These are phyloP conservation scores for Yamadazyma tumulicola DNA, from an alignment of 805 yeast genomes.

Conservation along the genomic window DNA sequence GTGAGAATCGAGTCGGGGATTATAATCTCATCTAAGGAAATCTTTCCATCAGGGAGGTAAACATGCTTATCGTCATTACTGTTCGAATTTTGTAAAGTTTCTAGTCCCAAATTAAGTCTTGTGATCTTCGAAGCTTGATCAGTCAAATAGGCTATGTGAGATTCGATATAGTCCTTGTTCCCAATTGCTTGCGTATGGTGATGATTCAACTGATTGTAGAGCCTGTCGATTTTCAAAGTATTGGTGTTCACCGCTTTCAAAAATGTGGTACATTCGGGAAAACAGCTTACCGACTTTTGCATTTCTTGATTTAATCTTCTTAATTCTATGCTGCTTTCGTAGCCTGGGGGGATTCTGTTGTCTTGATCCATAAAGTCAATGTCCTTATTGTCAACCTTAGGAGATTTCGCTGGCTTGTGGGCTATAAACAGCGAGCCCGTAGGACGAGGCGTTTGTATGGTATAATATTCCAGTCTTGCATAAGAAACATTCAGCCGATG, in stretches of 20 bases:
- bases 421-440: too few relatives aligned
- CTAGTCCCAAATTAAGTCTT: conserved; percentile 23
- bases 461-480: too few relatives aligned
- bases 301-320: too few relatives aligned
- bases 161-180: conserved; percentile 28
- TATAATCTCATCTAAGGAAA: conserved; percentile 32
- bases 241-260: conserved; percentile 16
- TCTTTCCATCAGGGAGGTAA: conserved; percentile 9
- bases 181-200: conserved; percentile 36
- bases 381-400: too few relatives aligned
- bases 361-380: conserved; percentile 18
- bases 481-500: too few relatives aligned
- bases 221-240: conserved; percentile 20
- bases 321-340: not conserved
- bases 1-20: conserved; percentile 40
- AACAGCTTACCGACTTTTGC: conserved; percentile 8
- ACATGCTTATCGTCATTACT: conserved; percentile 17
- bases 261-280: conserved; percentile 18
- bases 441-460: too few relatives aligned
- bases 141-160: conserved; percentile 26
- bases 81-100: conserved; percentile 22
- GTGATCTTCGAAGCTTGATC: conserved; percentile 22
- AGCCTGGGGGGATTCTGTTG: conserved; percentile 7
- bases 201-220: conserved; percentile 30
- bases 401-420: not conserved